These are phyloP conservation scores for Septoria linicola DNA, from an alignment of 2,329 filamentous ascomycete genomes.

Conservation along the genomic window DNA sequence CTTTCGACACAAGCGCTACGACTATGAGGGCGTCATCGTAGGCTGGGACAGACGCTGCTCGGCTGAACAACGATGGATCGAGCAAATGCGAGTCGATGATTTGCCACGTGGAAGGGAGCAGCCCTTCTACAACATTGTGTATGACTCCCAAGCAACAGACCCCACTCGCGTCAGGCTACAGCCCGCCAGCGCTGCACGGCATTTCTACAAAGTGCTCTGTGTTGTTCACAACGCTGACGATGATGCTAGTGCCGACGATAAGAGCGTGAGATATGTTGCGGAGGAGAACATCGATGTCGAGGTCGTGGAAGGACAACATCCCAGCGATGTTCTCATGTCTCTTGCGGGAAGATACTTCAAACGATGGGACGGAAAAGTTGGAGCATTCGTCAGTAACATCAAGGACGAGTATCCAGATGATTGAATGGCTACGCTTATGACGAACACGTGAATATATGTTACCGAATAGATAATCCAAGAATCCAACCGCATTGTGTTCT, in stretches of 20 bases:
- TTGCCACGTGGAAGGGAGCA: slow-evolving; percentile 61
- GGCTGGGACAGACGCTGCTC: slow-evolving; percentile 74
- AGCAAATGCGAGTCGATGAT: slow-evolving; percentile 61
- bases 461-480: too few species aligned
- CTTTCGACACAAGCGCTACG: slow-evolving; percentile 77
- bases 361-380: slow-evolving; percentile 67
- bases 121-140: slow-evolving; percentile 86
- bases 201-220: slow-evolving; percentile 82
- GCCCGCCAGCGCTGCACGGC: slow-evolving; percentile 48
- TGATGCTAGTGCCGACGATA: slow-evolving; percentile 60
- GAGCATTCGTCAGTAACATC: slow-evolving; percentile 79
- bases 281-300: slow-evolving; percentile 77
- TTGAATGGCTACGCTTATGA: slow-evolving; percentile 41
- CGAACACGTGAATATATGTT: too few species aligned
- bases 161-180: slow-evolving; percentile 2
- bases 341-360: slow-evolving; percentile 86
- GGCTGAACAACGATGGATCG: slow-evolving; percentile 62
- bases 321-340: slow-evolving; percentile 62
- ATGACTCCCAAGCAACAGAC: slow-evolving; percentile 45
- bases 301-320: slow-evolving; percentile 36
- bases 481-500: too few species aligned
- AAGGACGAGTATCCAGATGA: slow-evolving; percentile 83
- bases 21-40: slow-evolving; percentile 76
- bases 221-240: slow-evolving; percentile 41
- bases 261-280: slow-evolving; percentile 70